Percentiles rank a stretch among this genome's conserved stretches.
phyloP scores from a whole-genome alignment of 176 grass and related monocot species.

The Triticum monococcum region DNA sequence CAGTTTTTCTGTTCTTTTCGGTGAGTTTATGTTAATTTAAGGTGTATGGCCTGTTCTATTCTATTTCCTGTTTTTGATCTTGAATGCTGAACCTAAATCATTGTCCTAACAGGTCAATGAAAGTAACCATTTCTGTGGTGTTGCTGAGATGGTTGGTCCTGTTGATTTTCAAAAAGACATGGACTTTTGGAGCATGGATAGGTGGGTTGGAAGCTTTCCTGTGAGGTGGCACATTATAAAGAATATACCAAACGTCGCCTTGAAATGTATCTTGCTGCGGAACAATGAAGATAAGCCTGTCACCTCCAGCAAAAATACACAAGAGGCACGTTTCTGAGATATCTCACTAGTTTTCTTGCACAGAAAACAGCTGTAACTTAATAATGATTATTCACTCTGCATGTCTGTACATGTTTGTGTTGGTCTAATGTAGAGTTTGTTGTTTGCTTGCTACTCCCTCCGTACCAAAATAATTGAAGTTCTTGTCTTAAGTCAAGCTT shows the following conservation, averaged over 20 bases:
- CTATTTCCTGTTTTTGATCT: not conserved
- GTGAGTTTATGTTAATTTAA: slow-evolving; percentile 54
- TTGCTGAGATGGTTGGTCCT: slow-evolving; percentile 87
- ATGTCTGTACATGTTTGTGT: not conserved
- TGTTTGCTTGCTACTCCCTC: not conserved
- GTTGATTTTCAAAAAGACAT: slow-evolving; percentile 74
- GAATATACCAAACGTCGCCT: slow-evolving; percentile 51
- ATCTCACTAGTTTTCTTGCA: not conserved
- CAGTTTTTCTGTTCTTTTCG: slow-evolving; percentile 87
- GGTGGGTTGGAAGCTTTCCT: slow-evolving; percentile 75
- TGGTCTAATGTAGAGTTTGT: not conserved
- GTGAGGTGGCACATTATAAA: slow-evolving; percentile 94
- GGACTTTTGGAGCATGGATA: slow-evolving; percentile 74
- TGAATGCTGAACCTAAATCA: slow-evolving; percentile 20
- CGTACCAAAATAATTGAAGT: no score
- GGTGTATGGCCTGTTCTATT: slow-evolving; percentile 13
- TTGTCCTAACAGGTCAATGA: slow-evolving; percentile 54
- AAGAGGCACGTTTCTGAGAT: slow-evolving; percentile 63
- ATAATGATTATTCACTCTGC: not conserved
- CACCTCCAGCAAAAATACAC: slow-evolving; percentile 76
- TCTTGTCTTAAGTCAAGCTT: no score
- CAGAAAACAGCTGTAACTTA: not conserved
- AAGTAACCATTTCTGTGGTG: slow-evolving; percentile 75
- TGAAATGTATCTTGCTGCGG: slow-evolving; percentile 50
- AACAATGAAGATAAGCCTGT: slow-evolving; percentile 83